Percentiles rank a stretch among this genome's conserved stretches.
These are phyloP conservation scores for Tuber borchii DNA, from an alignment of 495 filamentous ascomycete species.

Conservation along the genomic window DNA sequence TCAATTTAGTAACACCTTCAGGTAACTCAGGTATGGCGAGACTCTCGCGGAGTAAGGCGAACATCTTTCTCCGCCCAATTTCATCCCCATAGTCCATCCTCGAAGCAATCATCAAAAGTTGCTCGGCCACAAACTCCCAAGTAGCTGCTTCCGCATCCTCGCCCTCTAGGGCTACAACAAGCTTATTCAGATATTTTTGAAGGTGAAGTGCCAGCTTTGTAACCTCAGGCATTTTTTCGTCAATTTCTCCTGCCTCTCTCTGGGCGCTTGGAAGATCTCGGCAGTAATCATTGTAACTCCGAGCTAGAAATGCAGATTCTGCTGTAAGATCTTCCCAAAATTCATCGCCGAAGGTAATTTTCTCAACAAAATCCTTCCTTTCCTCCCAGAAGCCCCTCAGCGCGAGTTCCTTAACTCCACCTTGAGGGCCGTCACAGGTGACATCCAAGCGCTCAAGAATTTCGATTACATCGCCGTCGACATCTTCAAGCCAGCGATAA, in stretches of 20 bases:
- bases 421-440: slow-evolving; percentile 79
- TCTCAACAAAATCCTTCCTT: slow-evolving; percentile 80
- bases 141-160: slow-evolving; percentile 61
- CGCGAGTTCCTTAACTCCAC: slow-evolving; percentile 81
- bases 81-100: slow-evolving; percentile 94
- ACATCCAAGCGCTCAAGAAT: slow-evolving; percentile 91
- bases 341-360: slow-evolving; percentile 67
- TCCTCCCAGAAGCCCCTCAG: slow-evolving; percentile 96
- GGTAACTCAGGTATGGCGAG: slow-evolving; percentile 80
- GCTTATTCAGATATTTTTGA: slow-evolving; percentile 65
- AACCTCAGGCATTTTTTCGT: slow-evolving; percentile 93
- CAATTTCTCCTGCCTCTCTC: slow-evolving; percentile 61
- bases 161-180: slow-evolving; percentile 64
- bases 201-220: slow-evolving; percentile 79
- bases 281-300: slow-evolving; percentile 92
- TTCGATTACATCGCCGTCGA: slow-evolving; percentile 74
- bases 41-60: slow-evolving; percentile 73
- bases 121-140: slow-evolving; percentile 89
- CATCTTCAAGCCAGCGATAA: slow-evolving; percentile 94
- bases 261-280: slow-evolving; percentile 48
- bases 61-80: slow-evolving; percentile 91
- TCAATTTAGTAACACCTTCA: slow-evolving; percentile 84
- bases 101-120: slow-evolving; percentile 84
- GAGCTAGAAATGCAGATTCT: slow-evolving; percentile 77
- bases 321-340: slow-evolving; percentile 84